These are phyloP conservation scores for Mucor mucedo DNA, from an alignment of 371 early-diverging fungal genomes.

Conservation along the genomic window DNA sequence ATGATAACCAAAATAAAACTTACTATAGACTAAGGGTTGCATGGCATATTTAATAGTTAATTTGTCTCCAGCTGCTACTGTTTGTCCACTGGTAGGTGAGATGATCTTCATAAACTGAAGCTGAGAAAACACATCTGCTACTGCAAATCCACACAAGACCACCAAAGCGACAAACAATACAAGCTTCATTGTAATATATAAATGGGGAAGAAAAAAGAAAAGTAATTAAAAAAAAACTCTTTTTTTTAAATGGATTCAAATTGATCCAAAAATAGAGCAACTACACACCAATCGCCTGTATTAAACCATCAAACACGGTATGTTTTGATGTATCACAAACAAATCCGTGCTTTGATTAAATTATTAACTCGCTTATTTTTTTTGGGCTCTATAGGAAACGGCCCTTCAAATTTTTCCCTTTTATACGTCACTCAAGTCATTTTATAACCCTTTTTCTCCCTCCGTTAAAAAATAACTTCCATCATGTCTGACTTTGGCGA, in stretches of 20 bases:
- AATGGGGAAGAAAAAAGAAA: neutral
- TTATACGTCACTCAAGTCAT: neutral
- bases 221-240: neutral
- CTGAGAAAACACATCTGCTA: conserved; percentile 46
- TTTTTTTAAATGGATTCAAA: neutral
- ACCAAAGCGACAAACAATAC: conserved; percentile 29
- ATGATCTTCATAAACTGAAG: conserved; percentile 54
- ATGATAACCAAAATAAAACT: neutral
- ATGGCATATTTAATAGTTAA: conserved; percentile 45
- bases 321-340: conserved; percentile 1
- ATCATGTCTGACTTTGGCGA: conserved; percentile 64
- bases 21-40: conserved; percentile 49
- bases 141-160: conserved; percentile 9
- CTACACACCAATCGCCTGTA: neutral
- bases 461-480: neutral
- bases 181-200: neutral
- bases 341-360: conserved; percentile 1
- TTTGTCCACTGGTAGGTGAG: conserved; percentile 41
- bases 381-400: no score
- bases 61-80: conserved; percentile 36
- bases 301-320: neutral
- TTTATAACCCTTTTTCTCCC: neutral
- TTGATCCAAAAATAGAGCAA: neutral
- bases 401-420: neutral
- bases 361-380: neutral